A percentile compares a stretch with the other conserved stretches of the same genome.
These are phyloP conservation scores for Epichloe festucae DNA, from an alignment of 2,329 filamentous ascomycete species.

Conservation along the genomic window DNA sequence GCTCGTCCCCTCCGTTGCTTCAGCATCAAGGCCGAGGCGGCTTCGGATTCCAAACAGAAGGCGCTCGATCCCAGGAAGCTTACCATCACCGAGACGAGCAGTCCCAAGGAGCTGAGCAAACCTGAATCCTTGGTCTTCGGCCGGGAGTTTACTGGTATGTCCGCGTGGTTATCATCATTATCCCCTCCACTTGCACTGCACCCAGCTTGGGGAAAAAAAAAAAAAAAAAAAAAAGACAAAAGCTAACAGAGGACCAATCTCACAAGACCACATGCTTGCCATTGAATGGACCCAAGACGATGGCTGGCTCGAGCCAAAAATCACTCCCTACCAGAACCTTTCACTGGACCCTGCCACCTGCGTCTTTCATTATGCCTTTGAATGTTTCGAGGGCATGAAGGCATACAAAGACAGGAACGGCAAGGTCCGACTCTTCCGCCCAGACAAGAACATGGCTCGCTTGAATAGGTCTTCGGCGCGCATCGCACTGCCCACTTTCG, in stretches of 20 bases:
- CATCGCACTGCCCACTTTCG: slow-evolving; percentile 85
- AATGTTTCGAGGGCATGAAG: slow-evolving; percentile 99
- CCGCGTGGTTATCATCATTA: background rate
- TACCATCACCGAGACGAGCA: slow-evolving; percentile 57
- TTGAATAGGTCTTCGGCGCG: slow-evolving; percentile 84
- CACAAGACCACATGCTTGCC: slow-evolving; percentile 88
- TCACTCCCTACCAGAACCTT: slow-evolving; percentile 92
- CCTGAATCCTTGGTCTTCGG: slow-evolving; percentile 83
- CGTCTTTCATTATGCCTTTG: slow-evolving; percentile 97
- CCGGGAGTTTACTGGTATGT: slow-evolving; percentile 68
- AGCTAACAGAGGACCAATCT: background rate
- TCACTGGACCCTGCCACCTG: slow-evolving; percentile 91
- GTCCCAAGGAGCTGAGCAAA: slow-evolving; percentile 61
- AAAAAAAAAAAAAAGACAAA: background rate
- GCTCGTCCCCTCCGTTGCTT: slow-evolving; percentile 25
- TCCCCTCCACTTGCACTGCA: background rate
- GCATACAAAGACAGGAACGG: slow-evolving; percentile 83
- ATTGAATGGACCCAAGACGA: slow-evolving; percentile 80
- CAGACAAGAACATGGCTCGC: slow-evolving; percentile 90
- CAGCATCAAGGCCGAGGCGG: slow-evolving; percentile 39
- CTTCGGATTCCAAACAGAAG: slow-evolving; percentile 40
- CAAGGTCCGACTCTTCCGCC: slow-evolving; percentile 76
- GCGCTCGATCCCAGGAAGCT: slow-evolving; percentile 70
- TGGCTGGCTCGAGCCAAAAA: slow-evolving; percentile 74
- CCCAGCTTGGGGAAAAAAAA: background rate